Conservation (phyloP, 1,284 basidiomycete genomes). For the Leccinum colubrinum region DNA sequence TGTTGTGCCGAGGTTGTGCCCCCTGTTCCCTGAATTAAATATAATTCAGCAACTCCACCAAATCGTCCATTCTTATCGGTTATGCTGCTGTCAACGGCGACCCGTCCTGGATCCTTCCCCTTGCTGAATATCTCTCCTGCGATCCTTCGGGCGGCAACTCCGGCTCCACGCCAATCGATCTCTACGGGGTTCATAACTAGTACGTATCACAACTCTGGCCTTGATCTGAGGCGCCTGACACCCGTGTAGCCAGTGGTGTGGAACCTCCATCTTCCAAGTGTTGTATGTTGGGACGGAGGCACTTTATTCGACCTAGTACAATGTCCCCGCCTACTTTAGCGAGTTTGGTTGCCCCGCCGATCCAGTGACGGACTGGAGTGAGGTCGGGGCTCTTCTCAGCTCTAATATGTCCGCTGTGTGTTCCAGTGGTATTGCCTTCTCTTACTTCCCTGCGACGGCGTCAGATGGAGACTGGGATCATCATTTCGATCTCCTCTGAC, state of each 20-base stretch:
- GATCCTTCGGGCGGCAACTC: constrained; percentile 54
- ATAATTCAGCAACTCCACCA: constrained; percentile 56
- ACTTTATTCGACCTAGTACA: constrained; percentile 59
- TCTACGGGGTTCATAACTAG: constrained; percentile 85
- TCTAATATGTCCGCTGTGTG: constrained; percentile 73
- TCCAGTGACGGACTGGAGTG: constrained; percentile 76
- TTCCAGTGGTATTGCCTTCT: constrained; percentile 89
- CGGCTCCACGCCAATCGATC: constrained; percentile 69
- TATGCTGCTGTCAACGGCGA: constrained; percentile 86
- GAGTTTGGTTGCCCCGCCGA: constrained; percentile 80
- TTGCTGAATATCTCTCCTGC: constrained; percentile 84
- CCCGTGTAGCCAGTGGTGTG: constrained; percentile 72
- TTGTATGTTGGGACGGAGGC: constrained; percentile 55
- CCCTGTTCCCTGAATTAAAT: background rate
- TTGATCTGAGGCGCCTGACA: constrained; percentile 11
- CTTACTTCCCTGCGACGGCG: constrained; percentile 76
- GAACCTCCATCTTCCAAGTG: constrained; percentile 54
- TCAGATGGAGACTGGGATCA: constrained; percentile 68
- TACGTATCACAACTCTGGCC: constrained; percentile 36
- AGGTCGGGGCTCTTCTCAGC: constrained; percentile 74
- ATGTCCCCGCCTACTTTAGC: constrained; percentile 86
- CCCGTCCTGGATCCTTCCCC: constrained; percentile 59
- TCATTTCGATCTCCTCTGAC: constrained; percentile 72
- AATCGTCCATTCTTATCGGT: constrained; percentile 70
- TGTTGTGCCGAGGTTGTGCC: constrained; percentile 3